These are phyloP conservation scores for Senna tora DNA, from an alignment of 306 rosid genomes.

Conservation along the genomic window DNA sequence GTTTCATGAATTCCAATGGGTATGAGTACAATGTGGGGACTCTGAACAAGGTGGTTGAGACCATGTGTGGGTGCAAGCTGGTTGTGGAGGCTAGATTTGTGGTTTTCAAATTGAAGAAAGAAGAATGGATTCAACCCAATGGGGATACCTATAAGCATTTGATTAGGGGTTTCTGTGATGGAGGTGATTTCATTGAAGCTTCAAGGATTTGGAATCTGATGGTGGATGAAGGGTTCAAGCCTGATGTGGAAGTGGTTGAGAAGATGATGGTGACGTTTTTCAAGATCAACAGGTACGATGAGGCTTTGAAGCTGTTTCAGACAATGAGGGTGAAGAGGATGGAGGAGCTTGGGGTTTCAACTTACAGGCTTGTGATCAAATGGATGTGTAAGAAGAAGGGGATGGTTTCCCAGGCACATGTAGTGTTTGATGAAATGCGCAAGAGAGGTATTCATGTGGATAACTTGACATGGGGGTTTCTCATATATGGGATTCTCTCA, in stretches of 20 bases:
- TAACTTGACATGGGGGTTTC: conserved; percentile 48
- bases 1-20: conserved; percentile 64
- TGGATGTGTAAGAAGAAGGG: conserved; percentile 78
- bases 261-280: conserved; percentile 71
- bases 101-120: conserved; percentile 64
- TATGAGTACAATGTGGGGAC: conserved; percentile 52
- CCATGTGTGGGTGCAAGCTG: conserved; percentile 58
- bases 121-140: conserved; percentile 55
- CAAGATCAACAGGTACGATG: conserved; percentile 55
- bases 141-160: conserved; percentile 56
- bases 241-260: conserved; percentile 58
- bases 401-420: conserved; percentile 47
- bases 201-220: conserved; percentile 80
- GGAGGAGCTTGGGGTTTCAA: conserved; percentile 59
- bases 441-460: conserved; percentile 57
- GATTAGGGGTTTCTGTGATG: conserved; percentile 69
- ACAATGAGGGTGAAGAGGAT: conserved; percentile 64
- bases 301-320: conserved; percentile 72
- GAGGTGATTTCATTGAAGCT: conserved; percentile 76
- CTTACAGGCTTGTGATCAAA: conserved; percentile 60
- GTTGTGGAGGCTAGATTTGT: conserved; percentile 70
- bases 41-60: conserved; percentile 59
- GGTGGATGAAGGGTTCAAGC: conserved; percentile 72
- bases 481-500: conserved; percentile 64
- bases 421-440: conserved; percentile 74